Evolutionary conservation across 768 basidiomycete species (phyloP), one percentile per base, ranked within the genome.

Genomic region (Lyophyllum shimeji): DNA sequence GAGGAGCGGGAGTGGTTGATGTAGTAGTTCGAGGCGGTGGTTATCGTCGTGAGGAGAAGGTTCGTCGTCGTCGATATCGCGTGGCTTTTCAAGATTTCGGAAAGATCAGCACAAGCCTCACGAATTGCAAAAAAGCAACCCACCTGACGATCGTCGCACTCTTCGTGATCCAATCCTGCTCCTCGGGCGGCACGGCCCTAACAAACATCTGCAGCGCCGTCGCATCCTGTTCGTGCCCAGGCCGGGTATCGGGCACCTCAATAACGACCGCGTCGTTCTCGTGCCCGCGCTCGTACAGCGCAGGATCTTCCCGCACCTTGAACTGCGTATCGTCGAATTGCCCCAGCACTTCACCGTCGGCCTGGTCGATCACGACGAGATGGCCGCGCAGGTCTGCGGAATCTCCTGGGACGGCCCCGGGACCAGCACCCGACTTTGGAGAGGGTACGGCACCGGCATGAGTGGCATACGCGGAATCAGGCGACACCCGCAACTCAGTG

Each of bases 331-430:
- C 75, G 54, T 87, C 86, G 8, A 91, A 74, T 64, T 86, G 82
- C 0, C 87, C 89, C 13, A 92, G 76, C 11, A 91, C 76, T 59
- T 89, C 83, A 1, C 89, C 89, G 44, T 79, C 85, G 40, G 82
- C 78, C 66, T 91, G 82, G 65, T 93, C 83, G 52, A 92, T 79
- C 58, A 90, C 79, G 37, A 91, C 82, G 27, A 91, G 76, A 48
- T 80, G 81, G 5, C 89, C 87, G 24, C 76, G 70, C 31, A 78
- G 69, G 59, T 78, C 76, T 44, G 73, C 61, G 20, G 62, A 54
- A 18, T 34, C 39, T 0, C 56, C 57, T 9, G 60, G 50, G 46
- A 54, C 56, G 12, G 54, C 6, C 46, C 45, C 7, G 42, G 9
- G 29, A 9, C 29, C 9, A 29, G 29, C 29, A 29, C 29, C 4